These are phyloP conservation scores for Cupressus sempervirens DNA, from an alignment of 75 land plant species.

Conservation along the genomic window DNA sequence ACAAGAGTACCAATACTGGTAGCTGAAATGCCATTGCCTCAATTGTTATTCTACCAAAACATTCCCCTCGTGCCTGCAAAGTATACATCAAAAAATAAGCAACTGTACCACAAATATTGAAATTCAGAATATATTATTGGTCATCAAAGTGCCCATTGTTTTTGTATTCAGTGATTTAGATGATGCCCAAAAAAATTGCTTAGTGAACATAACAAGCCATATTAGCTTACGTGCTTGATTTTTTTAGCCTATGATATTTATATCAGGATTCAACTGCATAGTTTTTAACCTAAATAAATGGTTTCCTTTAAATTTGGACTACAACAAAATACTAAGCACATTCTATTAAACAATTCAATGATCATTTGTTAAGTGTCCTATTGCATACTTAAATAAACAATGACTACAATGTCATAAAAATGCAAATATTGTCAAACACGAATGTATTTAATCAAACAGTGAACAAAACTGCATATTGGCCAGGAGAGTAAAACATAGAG, in stretches of 20 bases:
- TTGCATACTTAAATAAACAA: neutral
- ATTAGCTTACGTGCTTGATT: neutral
- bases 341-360: neutral
- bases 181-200: neutral
- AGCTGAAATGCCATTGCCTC: slow-evolving; percentile 97
- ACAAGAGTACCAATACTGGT: slow-evolving; percentile 65
- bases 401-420: neutral
- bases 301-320: neutral
- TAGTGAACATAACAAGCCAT: neutral
- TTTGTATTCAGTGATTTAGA: neutral
- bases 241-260: neutral
- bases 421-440: neutral
- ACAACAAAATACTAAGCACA: neutral
- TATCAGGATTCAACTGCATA: no score
- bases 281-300: neutral
- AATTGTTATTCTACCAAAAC: slow-evolving; percentile 95
- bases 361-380: neutral
- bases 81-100: neutral
- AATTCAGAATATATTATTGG: neutral
- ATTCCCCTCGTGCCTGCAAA: slow-evolving; percentile 86
- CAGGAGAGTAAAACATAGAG: neutral
- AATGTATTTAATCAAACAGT: neutral
- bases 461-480: neutral
- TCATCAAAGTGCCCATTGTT: neutral
- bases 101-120: neutral